These are phyloP conservation scores for Candida methanosorbosa DNA, from an alignment of 805 yeast genomes.

Conservation along the genomic window DNA sequence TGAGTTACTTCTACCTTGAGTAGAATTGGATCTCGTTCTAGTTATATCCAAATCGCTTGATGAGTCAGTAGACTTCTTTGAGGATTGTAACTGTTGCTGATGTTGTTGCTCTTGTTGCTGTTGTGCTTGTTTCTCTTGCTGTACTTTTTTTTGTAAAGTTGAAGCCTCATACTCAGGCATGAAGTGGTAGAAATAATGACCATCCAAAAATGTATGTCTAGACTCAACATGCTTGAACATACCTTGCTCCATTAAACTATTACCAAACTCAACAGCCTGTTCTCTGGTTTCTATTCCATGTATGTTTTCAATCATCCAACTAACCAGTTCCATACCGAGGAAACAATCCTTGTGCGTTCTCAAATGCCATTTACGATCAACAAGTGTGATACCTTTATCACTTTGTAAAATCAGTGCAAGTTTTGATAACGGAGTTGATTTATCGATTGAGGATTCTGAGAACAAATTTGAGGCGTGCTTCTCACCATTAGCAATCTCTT, in stretches of 20 bases:
- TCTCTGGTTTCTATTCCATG: constrained; percentile 76
- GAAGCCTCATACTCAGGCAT: constrained; percentile 42
- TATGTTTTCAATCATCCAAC: constrained; percentile 75
- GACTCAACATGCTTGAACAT: constrained; percentile 75
- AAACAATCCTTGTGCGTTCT: constrained; percentile 69
- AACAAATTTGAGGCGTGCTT: constrained; percentile 13
- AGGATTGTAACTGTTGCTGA: not conserved
- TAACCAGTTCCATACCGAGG: constrained; percentile 76
- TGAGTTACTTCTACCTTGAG: not conserved
- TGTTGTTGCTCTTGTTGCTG: not conserved
- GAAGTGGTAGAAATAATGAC: constrained; percentile 82
- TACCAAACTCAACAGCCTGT: constrained; percentile 77
- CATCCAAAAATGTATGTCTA: constrained; percentile 81
- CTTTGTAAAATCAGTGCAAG: constrained; percentile 64
- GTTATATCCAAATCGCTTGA: not conserved
- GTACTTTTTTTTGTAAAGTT: constrained; percentile 11
- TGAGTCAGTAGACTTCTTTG: not conserved
- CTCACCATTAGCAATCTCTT: constrained; percentile 13
- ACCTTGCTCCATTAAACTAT: constrained; percentile 60
- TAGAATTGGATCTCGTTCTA: not conserved
- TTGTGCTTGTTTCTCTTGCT: no score
- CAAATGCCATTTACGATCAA: constrained; percentile 89
- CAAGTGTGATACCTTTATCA: constrained; percentile 52
- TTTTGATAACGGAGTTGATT: constrained; percentile 37
- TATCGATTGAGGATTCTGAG: constrained; percentile 30